Percentiles rank a stretch among this genome's conserved stretches.
phyloP scores from a whole-genome alignment of 129 eudicot genomes.

The Pittosporum tobira region DNA sequence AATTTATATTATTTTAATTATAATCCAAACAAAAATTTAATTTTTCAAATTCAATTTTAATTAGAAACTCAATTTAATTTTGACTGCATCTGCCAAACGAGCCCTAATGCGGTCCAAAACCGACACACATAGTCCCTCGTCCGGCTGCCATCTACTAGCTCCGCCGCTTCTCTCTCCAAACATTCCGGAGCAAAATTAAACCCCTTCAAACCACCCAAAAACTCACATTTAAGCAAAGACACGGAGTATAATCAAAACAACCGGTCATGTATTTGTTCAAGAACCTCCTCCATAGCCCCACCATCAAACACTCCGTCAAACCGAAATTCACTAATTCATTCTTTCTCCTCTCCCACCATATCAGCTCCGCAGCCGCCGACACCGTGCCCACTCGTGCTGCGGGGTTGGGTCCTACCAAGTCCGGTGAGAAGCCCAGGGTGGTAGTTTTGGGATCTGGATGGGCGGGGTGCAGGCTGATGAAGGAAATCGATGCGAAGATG shows the following conservation, averaged over 20 bases:
- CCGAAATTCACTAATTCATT: conserved; percentile 20
- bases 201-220: not conserved
- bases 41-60: too few species aligned
- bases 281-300: conserved; percentile 31
- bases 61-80: too few species aligned
- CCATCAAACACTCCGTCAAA: conserved; percentile 12
- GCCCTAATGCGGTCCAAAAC: too few species aligned
- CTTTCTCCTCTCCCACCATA: conserved; percentile 20
- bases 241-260: not conserved
- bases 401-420: conserved; percentile 58
- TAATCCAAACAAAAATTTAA: too few species aligned
- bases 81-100: too few species aligned
- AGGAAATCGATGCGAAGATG: conserved; percentile 61
- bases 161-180: conserved; percentile 14
- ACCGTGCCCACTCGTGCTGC: conserved; percentile 15
- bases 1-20: too few species aligned
- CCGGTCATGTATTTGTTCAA: conserved; percentile 47
- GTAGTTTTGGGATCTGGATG: conserved; percentile 94
- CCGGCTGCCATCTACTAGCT: too few species aligned
- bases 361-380: conserved; percentile 21
- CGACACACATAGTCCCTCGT: too few species aligned
- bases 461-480: conserved; percentile 94
- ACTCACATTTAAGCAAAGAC: not conserved
- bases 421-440: conserved; percentile 72
- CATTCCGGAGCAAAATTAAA: not conserved